phyloP scores from a whole-genome alignment of 345 rosid genomes.

The Gossypium stocksii region DNA sequence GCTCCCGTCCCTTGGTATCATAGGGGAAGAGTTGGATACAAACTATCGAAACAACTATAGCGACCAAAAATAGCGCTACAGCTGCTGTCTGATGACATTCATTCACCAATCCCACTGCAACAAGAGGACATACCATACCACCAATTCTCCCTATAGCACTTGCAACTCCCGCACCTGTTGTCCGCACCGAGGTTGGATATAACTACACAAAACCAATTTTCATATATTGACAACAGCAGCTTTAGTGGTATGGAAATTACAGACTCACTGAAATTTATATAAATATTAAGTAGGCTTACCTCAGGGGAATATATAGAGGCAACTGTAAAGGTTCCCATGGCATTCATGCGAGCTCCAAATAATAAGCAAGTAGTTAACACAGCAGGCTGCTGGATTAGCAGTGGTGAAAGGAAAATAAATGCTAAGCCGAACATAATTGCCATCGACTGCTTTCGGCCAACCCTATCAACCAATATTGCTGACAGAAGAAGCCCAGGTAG shows the following conservation, averaged over 20 bases:
- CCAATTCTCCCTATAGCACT: constrained; percentile 6
- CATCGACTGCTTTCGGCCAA: constrained; percentile 57
- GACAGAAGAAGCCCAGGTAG: constrained; percentile 57
- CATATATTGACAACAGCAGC: background rate
- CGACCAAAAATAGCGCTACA: constrained; percentile 30
- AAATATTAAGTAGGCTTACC: constrained; percentile 25
- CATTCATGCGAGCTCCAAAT: constrained; percentile 30
- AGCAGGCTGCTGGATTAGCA: constrained; percentile 32
- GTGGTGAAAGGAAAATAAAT: constrained; percentile 43
- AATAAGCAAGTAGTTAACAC: constrained; percentile 32
- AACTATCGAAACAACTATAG: constrained; percentile 13
- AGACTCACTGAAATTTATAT: too few species aligned
- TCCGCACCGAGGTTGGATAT: constrained; percentile 49
- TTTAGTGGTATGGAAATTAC: background rate
- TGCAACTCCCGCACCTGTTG: constrained; percentile 60
- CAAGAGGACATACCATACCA: constrained; percentile 20
- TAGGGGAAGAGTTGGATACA: constrained; percentile 37
- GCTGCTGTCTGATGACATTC: constrained; percentile 50
- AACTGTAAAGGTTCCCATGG: constrained; percentile 36
- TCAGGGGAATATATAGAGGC: constrained; percentile 50
- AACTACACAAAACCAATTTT: constrained; percentile 20
- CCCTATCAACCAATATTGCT: constrained; percentile 47
- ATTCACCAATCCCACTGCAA: constrained; percentile 42
- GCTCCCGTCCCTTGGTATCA: constrained; percentile 50
- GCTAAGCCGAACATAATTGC: constrained; percentile 36